Evolutionary conservation across 495 filamentous ascomycete genomes (phyloP), one percentile per base, ranked within the genome.

Genomic region (Amniculicola lignicola): DNA sequence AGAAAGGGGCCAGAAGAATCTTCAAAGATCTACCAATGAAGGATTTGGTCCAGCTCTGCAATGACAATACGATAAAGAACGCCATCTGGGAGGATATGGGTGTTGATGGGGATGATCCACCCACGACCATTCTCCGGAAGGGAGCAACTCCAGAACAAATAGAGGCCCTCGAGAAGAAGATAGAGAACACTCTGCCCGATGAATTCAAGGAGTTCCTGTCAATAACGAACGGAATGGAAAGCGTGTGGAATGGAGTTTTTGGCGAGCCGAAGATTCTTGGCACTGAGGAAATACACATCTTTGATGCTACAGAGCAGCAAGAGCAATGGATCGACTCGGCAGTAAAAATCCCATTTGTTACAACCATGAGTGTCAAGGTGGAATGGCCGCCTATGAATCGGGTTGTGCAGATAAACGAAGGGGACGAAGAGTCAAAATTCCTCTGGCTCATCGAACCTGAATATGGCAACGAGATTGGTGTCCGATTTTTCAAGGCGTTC

Each of bases 41-140:
- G 19, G 51, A 54, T 9, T 41, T 63, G 35, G 50, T 59, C 23
- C 18, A 50, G 16, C 24, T 63, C 43, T 63, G 55, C 35, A 55
- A 63, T 23, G 61, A 63, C 0, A 63, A 63, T 25, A 63, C 61
- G 1, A 19, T 63, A 15, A 59, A 59, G 43, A 63, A 63, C 27
- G 61, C 61, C 9, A 40, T 59, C 3, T 63, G 61, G 61, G 61
- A 63, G 24, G 61, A 63, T 19, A 63, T 56, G 38, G 61, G 59
- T 21, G 21, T 52, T 10, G 61, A 63, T 23, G 54, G 54, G 3
- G 61, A 63, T 24, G 40, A 63, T n/a, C 61, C 61, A 29, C 61
- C 61, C 7, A 41, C 37, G 3, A 54, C 61, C 1, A 59, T 63
- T 22, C 27, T 63, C 3, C 61, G 45, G 27, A 35, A 54, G 1